Evolutionary conservation across 371 early-diverging fungal species (phyloP).

Genomic region (Pancytospora philotis): DNA sequence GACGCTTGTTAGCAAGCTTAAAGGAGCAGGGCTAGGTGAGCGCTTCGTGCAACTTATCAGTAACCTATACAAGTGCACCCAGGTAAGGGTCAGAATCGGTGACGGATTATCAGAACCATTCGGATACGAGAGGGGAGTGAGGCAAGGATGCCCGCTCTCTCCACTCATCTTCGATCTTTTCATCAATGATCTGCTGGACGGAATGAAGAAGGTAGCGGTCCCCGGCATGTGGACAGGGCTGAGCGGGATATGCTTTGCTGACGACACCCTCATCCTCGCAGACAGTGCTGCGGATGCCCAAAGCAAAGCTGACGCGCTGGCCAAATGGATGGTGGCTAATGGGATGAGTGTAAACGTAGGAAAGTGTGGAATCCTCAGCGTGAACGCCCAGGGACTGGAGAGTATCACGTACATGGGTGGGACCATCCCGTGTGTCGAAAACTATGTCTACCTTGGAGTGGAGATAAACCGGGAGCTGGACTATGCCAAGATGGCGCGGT

Average conservation of each 20-base stretch:
- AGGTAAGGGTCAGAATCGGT: conserved; percentile 12
- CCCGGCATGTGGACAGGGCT: background rate
- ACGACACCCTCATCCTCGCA: conserved; percentile 32
- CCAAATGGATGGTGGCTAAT: conserved; percentile 7
- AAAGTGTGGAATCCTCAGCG: conserved; percentile 25
- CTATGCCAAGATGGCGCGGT: background rate
- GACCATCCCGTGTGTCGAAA: background rate
- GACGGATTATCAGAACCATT: background rate
- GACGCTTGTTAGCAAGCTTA: conserved; percentile 9
- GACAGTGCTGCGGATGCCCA: conserved; percentile 4
- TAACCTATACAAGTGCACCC: conserved; percentile 9
- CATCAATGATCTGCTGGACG: conserved; percentile 26
- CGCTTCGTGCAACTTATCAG: conserved; percentile 3
- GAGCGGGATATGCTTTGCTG: conserved; percentile 30
- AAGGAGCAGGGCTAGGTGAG: conserved; percentile 6
- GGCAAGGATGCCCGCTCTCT: conserved; percentile 27
- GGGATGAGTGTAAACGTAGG: conserved; percentile 21
- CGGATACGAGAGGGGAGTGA: conserved; percentile 21
- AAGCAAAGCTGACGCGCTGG: background rate
- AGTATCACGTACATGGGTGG: background rate
- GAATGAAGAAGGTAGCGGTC: conserved; percentile 9
- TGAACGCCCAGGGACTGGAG: background rate
- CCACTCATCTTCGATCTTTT: conserved; percentile 28
- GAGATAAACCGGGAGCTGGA: background rate
- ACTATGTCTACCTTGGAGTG: background rate